Evolutionary conservation across 2,329 filamentous ascomycete genomes (phyloP).

Genomic region (Pleomassaria siparia): DNA sequence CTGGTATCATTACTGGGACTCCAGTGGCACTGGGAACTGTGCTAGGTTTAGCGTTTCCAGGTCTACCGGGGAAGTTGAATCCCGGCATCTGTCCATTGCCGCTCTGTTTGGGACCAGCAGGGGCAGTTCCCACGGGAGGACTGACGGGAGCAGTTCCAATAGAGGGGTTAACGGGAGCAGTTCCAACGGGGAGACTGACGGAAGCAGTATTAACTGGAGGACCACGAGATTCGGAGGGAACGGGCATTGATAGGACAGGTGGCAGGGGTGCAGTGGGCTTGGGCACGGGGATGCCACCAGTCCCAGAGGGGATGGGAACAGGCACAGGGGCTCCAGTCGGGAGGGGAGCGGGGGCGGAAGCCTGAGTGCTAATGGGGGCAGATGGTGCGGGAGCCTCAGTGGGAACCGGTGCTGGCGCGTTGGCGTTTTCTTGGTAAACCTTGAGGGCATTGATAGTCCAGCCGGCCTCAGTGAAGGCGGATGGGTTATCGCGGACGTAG

Average conservation of each 20-base stretch:
- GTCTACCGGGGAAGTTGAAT: not conserved
- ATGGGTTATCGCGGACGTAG: conserved; percentile 71
- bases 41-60: not conserved
- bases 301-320: not conserved
- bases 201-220: not conserved
- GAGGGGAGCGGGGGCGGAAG: not conserved
- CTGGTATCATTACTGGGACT: not conserved
- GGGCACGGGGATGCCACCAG: not conserved
- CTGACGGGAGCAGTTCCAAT: not conserved
- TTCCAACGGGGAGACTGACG: not conserved
- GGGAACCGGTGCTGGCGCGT: conserved; percentile 1
- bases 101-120: not conserved
- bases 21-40: not conserved
- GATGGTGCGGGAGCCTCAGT: not conserved
- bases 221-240: no score
- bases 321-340: not conserved
- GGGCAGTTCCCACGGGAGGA: not conserved
- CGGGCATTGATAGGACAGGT: not conserved
- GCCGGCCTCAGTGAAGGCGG: conserved; percentile 70
- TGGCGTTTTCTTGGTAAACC: conserved; percentile 39
- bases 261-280: not conserved
- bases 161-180: not conserved
- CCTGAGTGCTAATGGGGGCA: not conserved
- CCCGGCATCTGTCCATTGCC: not conserved
- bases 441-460: conserved; percentile 64